Base-by-base conservation (phyloP, 2,329 filamentous ascomycete species). In the Colletotrichum eleusines region DNA sequence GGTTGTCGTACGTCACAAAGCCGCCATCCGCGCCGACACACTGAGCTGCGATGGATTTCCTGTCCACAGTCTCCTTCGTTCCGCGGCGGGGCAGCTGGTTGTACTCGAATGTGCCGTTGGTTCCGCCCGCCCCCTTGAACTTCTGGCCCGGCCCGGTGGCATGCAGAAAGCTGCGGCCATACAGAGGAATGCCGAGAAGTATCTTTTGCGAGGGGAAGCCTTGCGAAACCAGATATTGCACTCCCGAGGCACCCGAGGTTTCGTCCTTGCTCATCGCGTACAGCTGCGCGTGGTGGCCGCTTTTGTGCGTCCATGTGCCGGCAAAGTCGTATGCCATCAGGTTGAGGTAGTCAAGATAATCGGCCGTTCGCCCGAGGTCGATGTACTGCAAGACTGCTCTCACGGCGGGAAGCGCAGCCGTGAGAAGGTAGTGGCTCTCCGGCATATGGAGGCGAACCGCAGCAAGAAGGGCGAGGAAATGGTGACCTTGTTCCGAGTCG, bases 291-390 rank as follows among this genome's bases (percentile, higher is more conserved):
- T 95, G 93, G 78, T 95, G 92, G 8, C 92, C 93, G 55, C 88
- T 89, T 68, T 86, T 87, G 38, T 83, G 78, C 1, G 87, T 88
- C 92, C 92, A 95, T 4, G 88, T 84, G 1, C 93, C 92, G 33
- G 88, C 90, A 76, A 95, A 93, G 79, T 96, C 93, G 80, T 94
- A 96, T 1, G 92, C 88, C 88, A 92, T 94, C 44, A 96, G 82
- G 78, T 95, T 95, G 78, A 96, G 82, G 73, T 91, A 86, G 79
- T 95, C 92, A 44, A 96, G 84, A 74, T 92, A 90, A 55, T 87
- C 82, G 60, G 90, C 86, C 14, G 90, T 88, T 67, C 84, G 82
- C 28, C 80, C 81, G 14, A 95, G 82, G 77, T 94, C 88, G 77
- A 95, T 92, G 76, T 91, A 86, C 75, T 89, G 87, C 65, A 96